Percentiles rank a stretch among this genome's conserved stretches.
phyloP scores from a whole-genome alignment of 352 stramenopile genomes.

The Pythium phragmitis region DNA sequence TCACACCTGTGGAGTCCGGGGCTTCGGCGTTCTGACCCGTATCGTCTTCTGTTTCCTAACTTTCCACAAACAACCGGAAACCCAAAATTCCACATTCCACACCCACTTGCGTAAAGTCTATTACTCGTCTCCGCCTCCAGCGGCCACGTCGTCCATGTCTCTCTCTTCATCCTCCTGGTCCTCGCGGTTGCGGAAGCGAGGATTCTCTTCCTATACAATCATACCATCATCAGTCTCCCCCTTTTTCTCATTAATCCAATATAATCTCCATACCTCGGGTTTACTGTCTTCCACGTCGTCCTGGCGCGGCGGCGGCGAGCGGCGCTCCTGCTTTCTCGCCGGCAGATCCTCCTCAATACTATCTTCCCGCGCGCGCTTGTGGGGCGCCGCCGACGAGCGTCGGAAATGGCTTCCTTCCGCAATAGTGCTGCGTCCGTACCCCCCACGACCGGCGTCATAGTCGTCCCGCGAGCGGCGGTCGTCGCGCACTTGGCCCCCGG shows the following conservation, averaged over 20 bases:
- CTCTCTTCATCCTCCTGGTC: constrained; percentile 30
- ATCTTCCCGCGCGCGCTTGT: constrained; percentile 63
- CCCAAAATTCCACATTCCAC: not conserved
- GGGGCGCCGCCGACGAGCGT: constrained; percentile 36
- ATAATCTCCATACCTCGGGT: constrained; percentile 9
- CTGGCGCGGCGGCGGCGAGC: constrained; percentile 15
- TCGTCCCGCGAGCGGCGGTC: constrained; percentile 84
- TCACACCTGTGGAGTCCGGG: not conserved
- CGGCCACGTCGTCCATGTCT: constrained; percentile 21
- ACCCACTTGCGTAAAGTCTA: not conserved
- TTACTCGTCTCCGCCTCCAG: constrained; percentile 12
- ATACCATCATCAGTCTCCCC: not conserved
- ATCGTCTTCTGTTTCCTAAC: not conserved
- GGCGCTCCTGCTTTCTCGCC: constrained; percentile 38
- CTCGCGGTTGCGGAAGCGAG: constrained; percentile 59
- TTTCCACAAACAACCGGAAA: not conserved
- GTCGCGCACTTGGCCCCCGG: constrained; percentile 83
- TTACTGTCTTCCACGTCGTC: constrained; percentile 20
- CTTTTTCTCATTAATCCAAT: not conserved
- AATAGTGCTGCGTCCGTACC: constrained; percentile 70
- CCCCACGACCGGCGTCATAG: constrained; percentile 77
- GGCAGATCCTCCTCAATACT: constrained; percentile 45
- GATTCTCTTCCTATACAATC: constrained; percentile 51
- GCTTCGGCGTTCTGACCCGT: not conserved
- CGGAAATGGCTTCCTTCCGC: constrained; percentile 72